Evolutionary conservation across 805 yeast species (phyloP).

Genomic region (Starmerella potacharoeniae): DNA sequence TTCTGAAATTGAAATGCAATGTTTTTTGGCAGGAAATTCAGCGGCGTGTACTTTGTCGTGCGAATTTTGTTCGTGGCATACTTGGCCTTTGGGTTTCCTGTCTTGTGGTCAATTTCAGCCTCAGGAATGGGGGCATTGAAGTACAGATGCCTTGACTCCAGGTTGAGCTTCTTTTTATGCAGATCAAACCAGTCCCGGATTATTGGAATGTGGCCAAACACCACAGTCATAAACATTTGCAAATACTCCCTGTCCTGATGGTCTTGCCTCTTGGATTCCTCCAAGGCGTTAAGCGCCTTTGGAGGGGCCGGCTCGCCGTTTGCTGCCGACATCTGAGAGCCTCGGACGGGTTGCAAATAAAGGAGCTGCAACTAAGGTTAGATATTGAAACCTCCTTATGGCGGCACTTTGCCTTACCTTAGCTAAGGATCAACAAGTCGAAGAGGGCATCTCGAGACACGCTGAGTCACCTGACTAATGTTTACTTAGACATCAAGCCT

Average conservation of each 20-base stretch:
- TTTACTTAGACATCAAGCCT: neutral
- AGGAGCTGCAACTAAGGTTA: neutral
- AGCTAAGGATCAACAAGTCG: neutral
- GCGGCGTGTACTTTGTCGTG: constrained; percentile 89
- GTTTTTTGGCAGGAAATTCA: constrained; percentile 80
- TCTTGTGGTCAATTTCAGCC: constrained; percentile 41
- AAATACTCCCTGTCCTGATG: constrained; percentile 3
- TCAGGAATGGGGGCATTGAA: constrained; percentile 42
- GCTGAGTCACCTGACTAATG: neutral
- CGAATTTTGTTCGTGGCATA: constrained; percentile 86
- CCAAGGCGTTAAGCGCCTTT: constrained; percentile 17
- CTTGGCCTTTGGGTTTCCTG: constrained; percentile 45
- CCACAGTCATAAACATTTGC: constrained; percentile 24
- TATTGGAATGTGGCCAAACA: constrained; percentile 19
- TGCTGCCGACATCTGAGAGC: neutral
- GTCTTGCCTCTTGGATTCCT: constrained; percentile 14
- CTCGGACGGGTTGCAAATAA: neutral
- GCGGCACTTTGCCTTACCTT: neutral
- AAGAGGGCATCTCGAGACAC: neutral
- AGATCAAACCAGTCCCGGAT: constrained; percentile 18
- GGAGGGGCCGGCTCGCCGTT: constrained; percentile 4
- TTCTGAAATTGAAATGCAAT: constrained; percentile 68
- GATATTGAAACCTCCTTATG: neutral
- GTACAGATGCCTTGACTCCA: constrained; percentile 33
- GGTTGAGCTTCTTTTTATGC: constrained; percentile 12